phyloP scores from a whole-genome alignment of 1,139 yeast species.

The Candida sp. region DNA sequence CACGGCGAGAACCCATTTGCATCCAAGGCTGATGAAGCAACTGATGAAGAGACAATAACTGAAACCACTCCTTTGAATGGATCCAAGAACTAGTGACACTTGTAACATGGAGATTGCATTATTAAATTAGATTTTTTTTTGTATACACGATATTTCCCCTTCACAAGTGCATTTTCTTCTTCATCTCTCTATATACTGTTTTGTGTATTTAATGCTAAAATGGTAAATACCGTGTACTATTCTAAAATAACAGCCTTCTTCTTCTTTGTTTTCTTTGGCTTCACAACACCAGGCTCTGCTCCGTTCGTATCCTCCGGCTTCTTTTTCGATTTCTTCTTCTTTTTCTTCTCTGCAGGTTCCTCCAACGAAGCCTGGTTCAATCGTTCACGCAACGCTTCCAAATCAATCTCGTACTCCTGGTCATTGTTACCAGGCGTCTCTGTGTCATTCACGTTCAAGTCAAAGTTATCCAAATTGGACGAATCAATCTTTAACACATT shows the following conservation, averaged over 20 bases:
- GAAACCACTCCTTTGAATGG: conserved; percentile 23
- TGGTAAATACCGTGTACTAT: too few relatives aligned
- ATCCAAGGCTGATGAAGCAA: conserved; percentile 9
- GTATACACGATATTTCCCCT: too few relatives aligned
- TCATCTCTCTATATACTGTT: background rate
- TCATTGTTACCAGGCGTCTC: conserved; percentile 21
- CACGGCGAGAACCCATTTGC: conserved; percentile 13
- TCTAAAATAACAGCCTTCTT: conserved; percentile 36
- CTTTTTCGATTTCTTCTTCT: conserved; percentile 21
- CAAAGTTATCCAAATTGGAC: conserved; percentile 68
- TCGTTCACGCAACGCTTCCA: conserved; percentile 56
- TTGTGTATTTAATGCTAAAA: background rate
- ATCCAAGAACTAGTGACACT: background rate
- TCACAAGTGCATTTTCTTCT: too few relatives aligned
- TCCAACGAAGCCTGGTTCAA: conserved; percentile 32
- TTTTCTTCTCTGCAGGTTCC: conserved; percentile 24
- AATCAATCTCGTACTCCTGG: conserved; percentile 50
- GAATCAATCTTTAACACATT: conserved; percentile 49
- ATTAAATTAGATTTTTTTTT: too few relatives aligned
- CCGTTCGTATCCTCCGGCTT: background rate
- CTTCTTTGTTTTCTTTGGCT: conserved; percentile 32
- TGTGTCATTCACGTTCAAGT: conserved; percentile 31
- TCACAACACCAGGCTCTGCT: conserved; percentile 14
- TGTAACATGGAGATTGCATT: too few relatives aligned
- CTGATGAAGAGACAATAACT: conserved; percentile 20